A percentile compares a stretch with the other conserved stretches of the same genome.
Conservation (phyloP, 768 basidiomycete genomes). For the Cystobasidium tubakii region DNA sequence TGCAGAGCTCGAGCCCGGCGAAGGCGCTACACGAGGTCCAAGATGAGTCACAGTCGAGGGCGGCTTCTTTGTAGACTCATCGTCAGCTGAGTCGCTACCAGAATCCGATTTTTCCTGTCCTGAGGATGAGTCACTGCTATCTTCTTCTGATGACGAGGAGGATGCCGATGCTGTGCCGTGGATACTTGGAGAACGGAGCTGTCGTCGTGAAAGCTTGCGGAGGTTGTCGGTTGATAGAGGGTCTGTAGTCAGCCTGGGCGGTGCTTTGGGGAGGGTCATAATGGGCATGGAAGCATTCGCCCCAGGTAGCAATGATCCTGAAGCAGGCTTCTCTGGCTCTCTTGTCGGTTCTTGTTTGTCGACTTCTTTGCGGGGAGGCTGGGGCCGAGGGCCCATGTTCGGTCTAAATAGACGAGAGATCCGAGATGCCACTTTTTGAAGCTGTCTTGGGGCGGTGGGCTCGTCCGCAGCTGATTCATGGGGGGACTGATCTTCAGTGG, state of each 20-base stretch:
- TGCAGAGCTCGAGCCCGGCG: not conserved
- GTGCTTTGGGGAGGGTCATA: constrained; percentile 18
- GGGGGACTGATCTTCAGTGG: not conserved
- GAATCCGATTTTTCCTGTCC: not conserved
- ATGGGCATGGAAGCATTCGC: not conserved
- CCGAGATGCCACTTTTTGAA: not conserved
- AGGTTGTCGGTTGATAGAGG: constrained; percentile 34
- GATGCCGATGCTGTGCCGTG: constrained; percentile 1
- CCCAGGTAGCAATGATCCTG: not conserved
- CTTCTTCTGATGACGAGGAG: constrained; percentile 11
- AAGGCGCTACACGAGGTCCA: not conserved
- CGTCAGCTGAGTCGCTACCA: constrained; percentile 33
- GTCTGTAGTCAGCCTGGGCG: constrained; percentile 19
- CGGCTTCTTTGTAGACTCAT: constrained; percentile 19
- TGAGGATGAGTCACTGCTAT: not conserved
- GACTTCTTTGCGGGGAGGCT: not conserved
- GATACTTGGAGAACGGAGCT: not conserved
- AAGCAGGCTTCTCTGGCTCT: not conserved
- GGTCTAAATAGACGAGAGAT: constrained; percentile 2
- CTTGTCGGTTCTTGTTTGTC: not conserved
- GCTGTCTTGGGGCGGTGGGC: not conserved
- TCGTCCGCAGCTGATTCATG: not conserved
- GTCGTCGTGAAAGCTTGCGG: constrained; percentile 12
- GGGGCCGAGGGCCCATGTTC: not conserved
- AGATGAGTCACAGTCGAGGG: constrained; percentile 13